Evolutionary conservation across 2,329 filamentous ascomycete species (phyloP).

Genomic region (Neopestalotiopsis clavispora): DNA sequence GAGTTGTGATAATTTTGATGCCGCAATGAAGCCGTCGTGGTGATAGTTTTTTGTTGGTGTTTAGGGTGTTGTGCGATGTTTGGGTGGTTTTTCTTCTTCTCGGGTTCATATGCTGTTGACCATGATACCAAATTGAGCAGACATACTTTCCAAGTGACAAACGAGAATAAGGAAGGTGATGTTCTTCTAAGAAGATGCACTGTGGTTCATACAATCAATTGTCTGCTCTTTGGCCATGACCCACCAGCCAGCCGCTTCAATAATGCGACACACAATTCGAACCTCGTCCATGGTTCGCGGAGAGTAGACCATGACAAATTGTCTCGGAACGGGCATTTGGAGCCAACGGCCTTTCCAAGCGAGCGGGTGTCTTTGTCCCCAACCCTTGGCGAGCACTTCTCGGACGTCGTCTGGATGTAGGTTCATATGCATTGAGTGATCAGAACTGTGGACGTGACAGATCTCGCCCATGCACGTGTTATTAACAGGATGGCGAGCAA

Average conservation of each 20-base stretch:
- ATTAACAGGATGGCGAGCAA: constrained; percentile 68
- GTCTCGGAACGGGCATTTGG: constrained; percentile 71
- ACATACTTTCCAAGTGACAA: too few relatives aligned
- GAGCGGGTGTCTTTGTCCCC: constrained; percentile 75
- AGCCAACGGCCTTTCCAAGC: constrained; percentile 69
- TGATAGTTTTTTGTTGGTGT: not conserved
- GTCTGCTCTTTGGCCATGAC: constrained; percentile 52
- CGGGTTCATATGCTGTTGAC: too few relatives aligned
- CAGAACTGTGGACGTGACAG: constrained; percentile 78
- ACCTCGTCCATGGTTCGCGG: constrained; percentile 71
- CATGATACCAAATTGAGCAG: too few relatives aligned
- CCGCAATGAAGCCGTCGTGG: not conserved
- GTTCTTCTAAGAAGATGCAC: too few relatives aligned
- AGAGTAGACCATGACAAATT: constrained; percentile 84
- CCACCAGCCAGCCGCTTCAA: constrained; percentile 77
- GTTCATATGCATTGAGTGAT: constrained; percentile 79
- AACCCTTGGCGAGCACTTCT: constrained; percentile 74
- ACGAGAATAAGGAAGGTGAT: too few relatives aligned
- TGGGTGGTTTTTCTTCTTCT: not conserved
- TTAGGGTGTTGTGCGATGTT: too few relatives aligned
- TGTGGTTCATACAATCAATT: constrained; percentile 27
- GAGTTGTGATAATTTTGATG: not conserved
- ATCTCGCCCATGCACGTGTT: constrained; percentile 81
- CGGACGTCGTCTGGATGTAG: constrained; percentile 80
- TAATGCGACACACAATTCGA: constrained; percentile 68